Base-by-base conservation (phyloP, 345 rosid genomes). In the Camelina hispida region DNA sequence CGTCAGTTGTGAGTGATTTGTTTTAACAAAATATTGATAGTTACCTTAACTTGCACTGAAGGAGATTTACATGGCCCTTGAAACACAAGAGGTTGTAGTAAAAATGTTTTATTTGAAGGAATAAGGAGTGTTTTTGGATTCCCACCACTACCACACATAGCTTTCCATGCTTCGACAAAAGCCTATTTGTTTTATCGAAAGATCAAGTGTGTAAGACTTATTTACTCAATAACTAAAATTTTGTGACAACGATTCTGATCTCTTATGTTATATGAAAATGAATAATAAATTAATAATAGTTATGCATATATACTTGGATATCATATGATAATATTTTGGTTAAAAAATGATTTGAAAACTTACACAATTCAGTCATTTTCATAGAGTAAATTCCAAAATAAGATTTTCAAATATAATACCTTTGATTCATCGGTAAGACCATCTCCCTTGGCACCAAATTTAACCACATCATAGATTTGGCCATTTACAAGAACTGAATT, bases 31-130 rank as follows among this genome's bases (percentile, higher is more conserved):
- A 42, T 4, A 17, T 37, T 0, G 12, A 38, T 62, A 0, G 9
- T 50, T 83, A 87, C 90, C 90, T 48, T 48, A 17, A 88, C 8
- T 20, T 44, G 16, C 18, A 58, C 61, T 1, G 8, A 68, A 6
- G 62, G 54, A n/a, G 86, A 60, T 37, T 71, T 56, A 81, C 88
- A 88, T 54, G 90, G 93, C 11, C 88, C 90, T 23, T 17, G 17
- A 67, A 88, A 86, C 25, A 13, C 14, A 14, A 79, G 52, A 12
- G 86, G 88, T 43, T 79, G 75, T 51, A 86, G 50, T 50, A 82
- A 48, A 23, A 84, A 88, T 7, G 72, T 86, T n/a, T 28, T 82
- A 1, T 57, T 28, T 2, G 47, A 18, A 8, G 88, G 86, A 28
- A 88, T 16, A n/a, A 25, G 7, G 12, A 83, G 47, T 12, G 68